Base-by-base conservation (phyloP, 352 stramenopile species). In the Thraustochytrium striatum region DNA sequence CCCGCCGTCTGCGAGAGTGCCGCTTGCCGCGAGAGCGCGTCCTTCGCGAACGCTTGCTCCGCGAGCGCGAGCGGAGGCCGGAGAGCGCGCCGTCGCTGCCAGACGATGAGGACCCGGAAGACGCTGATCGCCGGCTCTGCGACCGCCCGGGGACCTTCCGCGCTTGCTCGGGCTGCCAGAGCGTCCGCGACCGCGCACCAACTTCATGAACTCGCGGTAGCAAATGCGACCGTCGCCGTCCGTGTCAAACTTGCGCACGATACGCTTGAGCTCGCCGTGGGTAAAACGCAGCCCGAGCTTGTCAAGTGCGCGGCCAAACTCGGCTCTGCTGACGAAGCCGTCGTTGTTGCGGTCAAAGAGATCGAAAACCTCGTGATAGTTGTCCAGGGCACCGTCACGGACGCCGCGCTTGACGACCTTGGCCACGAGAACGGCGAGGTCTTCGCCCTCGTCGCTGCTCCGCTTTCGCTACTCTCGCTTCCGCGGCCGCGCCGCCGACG, bases 301-400 rank as follows among this genome's bases (percentile, higher is more conserved):
- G 30, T 75, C 65, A 7, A 75, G 65, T 21, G 65, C 65, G 32
- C 36, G 65, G 2, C 65, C 65, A 41, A 75, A 38, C 52, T 75
- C 65, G 25, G 50, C 32, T 5, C 65, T 39, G 36, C 65, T 75
- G 16, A 75, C 36, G 41, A 43, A 75, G 28, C 65, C 65, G 30
- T 75, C 65, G n/a, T 38, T 43, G 30, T 75, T 30, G 21, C 43
- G 30, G 39, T 75, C 65, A 25, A 75, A 62, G 32, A 38, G 44
- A 8, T 75, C 39, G 36, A 75, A 75, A 28, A 75, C 65, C 30
- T 75, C 44, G 11, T 75, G 65, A 32, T 75, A 75, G 32, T 75
- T 61, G 11, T 38, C 32, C 44, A 75, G 43, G 5, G 65, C 52
- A 9, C 50, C 50, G 5, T 9, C 19, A 21, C 65, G 65, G 36